phyloP scores from a whole-genome alignment of 2,329 filamentous ascomycete genomes.

The Rhexocercosporidium sp. region DNA sequence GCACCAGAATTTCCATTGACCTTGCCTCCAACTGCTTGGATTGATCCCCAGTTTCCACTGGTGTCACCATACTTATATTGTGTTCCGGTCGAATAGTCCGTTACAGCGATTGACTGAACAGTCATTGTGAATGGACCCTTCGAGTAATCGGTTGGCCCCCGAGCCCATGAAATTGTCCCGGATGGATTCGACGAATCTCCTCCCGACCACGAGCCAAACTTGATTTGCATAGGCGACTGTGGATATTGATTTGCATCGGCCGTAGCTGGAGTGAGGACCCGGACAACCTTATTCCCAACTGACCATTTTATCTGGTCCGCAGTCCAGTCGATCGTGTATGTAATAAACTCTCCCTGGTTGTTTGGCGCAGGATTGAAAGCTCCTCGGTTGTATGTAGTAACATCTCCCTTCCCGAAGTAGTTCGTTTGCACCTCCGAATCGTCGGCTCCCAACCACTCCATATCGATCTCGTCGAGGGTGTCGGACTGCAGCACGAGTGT shows the following conservation, averaged over 20 bases:
- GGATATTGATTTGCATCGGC: constrained; percentile 81
- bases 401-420: constrained; percentile 94
- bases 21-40: constrained; percentile 77
- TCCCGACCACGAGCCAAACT: constrained; percentile 90
- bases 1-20: constrained; percentile 67
- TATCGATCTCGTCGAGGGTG: constrained; percentile 92
- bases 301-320: constrained; percentile 84
- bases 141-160: constrained; percentile 83
- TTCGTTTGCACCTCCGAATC: constrained; percentile 86
- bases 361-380: constrained; percentile 72
- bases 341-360: constrained; percentile 80
- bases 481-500: constrained; percentile 92
- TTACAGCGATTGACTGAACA: constrained; percentile 75
- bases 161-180: constrained; percentile 90
- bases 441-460: constrained; percentile 90
- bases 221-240: constrained; percentile 94
- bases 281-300: constrained; percentile 77
- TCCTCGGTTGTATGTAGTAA: constrained; percentile 84
- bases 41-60: constrained; percentile 80
- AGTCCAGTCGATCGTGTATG: constrained; percentile 93
- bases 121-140: constrained; percentile 86
- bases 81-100: constrained; percentile 91
- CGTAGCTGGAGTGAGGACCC: constrained; percentile 72
- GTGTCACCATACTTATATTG: constrained; percentile 82
- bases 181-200: constrained; percentile 77